Base-by-base conservation (phyloP, 345 rosid genomes). In the Trapa bicornis region DNA sequence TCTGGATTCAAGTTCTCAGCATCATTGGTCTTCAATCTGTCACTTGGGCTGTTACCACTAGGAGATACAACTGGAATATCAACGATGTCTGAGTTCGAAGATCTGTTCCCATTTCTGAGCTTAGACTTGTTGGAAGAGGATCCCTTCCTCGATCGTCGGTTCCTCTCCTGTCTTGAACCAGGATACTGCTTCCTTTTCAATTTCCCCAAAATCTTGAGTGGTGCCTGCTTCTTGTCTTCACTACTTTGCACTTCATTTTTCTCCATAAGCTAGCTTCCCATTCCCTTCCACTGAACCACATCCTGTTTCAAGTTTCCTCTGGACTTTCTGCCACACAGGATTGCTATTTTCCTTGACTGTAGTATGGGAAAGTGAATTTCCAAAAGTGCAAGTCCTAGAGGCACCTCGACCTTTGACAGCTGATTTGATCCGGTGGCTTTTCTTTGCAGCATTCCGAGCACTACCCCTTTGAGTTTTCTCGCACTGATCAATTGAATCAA, bases 271-370 rank as follows among this genome's bases (percentile, higher is more conserved):
- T 57, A 73, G 66, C 70, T 57, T 74, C 61, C 47, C 41, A 57
- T 64, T 80, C 53, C 32, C 63, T 38, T 32, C 32, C 37, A 13
- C 15, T 29, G 37, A 58, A 58, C 33, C 15, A 2, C 63, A 15
- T 58, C 13, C 37, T 67, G 48, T 70, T 3, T 9, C 65, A 41
- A 68, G 77, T 66, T 77, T 79, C 75, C 67, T 75, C 78, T 79
- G 80, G 53, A 82, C 86, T 72, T 71, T 80, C 77, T 82, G 71
- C 89, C 89, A 85, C 22, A 85, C 78, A 64, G 83, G 71, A 71
- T 75, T 71, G 65, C 36, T 72, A 69, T 74, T 82, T 47, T 77
- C 83, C 50, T 70, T 77, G 58, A 80, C 82, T 5, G 67, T 67
- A 67, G 58, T 68, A 41, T 47, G 73, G 45, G 14, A 58, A 58